Evolutionary conservation across 345 rosid species (phyloP), one percentile per base, ranked within the genome.

Genomic region (Rhizophora mangle): DNA sequence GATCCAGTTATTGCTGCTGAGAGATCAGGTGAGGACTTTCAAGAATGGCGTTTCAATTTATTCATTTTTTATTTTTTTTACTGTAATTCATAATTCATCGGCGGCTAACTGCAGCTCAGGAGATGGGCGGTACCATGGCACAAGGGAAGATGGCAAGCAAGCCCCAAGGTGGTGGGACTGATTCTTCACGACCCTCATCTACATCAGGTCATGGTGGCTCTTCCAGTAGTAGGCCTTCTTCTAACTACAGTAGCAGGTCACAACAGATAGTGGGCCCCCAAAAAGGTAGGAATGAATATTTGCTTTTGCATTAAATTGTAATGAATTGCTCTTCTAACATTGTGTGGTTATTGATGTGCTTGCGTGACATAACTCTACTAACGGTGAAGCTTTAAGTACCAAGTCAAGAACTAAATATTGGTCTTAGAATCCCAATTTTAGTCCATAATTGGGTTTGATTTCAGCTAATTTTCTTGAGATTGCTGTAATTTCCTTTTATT

Each of bases 191-290:
- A 62, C 77, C 83, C 36, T 75, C 85, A 71, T 80, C 82, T 72
- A 72, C 79, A 47, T 75, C 90, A 76, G 72, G 72, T 73, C 89
- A 85, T 36, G 78, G 80, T 73, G 82, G 87, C 66, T 81, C 93
- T 77, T 85, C 89, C 16, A 76, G 77, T 39, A 90, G 90, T 71
- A 83, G 92, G 64, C 93, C 93, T 74, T 80, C 93, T 55, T 88
- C 96, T 60, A 90, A 88, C 80, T 86, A 90, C 80, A 79, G 81
- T 80, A 85, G 73, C 74, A 85, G 90, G 57, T 79, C 93, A 11
- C 95, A 86, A 76, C 93, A 84, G 75, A 68, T 76, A 63, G 68
- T 70, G 72, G 92, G 90, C 69, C 64, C 83, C 61, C 93, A 82
- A 60, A 93, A 86, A 85, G 98, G 98, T 90, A 68, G 53, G 26